Evolutionary conservation across 441 rosid genomes (phyloP).

Genomic region (Dalechampia spathulata): DNA sequence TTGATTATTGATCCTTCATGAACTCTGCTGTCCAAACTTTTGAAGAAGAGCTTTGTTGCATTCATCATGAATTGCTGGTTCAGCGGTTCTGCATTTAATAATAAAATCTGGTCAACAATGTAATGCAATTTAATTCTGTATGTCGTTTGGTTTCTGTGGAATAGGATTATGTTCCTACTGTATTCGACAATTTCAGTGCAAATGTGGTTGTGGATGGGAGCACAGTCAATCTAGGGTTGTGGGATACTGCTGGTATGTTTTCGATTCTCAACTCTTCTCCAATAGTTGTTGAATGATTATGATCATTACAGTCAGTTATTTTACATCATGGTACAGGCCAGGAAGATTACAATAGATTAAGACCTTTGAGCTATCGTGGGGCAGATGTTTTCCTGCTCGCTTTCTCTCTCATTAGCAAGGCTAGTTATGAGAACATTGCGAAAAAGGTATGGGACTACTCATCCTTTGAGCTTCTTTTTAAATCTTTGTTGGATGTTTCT

Average conservation of each 20-base stretch:
- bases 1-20: neutral
- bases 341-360: constrained; percentile 83
- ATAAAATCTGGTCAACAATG: neutral
- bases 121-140: neutral
- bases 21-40: neutral
- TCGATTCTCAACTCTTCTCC: neutral
- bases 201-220: constrained; percentile 91
- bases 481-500: constrained; percentile 5
- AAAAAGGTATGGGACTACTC: constrained; percentile 44
- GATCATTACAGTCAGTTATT: neutral
- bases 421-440: constrained; percentile 87
- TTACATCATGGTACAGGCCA: constrained; percentile 47
- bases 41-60: neutral
- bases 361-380: constrained; percentile 94
- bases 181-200: constrained; percentile 90
- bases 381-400: constrained; percentile 89
- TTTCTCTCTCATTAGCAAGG: constrained; percentile 89
- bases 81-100: neutral
- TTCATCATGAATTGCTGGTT: neutral
- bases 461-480: constrained; percentile 7
- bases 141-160: neutral
- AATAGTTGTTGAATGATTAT: neutral
- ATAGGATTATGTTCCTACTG: constrained; percentile 96
- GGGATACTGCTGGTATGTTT: constrained; percentile 89
- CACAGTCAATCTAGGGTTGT: constrained; percentile 81